These are phyloP conservation scores for Excoecaria agallocha DNA, from an alignment of 345 rosid genomes.

Conservation along the genomic window DNA sequence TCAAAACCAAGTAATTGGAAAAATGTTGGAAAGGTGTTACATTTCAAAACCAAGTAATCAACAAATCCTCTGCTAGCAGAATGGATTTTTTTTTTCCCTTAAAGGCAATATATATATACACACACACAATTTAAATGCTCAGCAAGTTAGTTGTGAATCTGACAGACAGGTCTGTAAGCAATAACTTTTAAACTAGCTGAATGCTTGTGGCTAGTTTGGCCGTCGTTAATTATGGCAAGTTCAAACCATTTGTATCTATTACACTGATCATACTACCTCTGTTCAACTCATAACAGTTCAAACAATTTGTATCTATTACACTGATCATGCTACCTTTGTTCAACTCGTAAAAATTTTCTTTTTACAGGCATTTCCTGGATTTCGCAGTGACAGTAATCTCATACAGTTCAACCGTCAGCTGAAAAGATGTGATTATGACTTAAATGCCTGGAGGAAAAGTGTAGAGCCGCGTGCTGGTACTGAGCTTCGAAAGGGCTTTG, in stretches of 20 bases:
- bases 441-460: conserved; percentile 72
- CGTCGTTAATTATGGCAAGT: not conserved
- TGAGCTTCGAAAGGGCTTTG: conserved; percentile 74
- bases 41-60: not conserved
- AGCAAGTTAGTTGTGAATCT: not conserved
- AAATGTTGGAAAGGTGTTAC: not conserved
- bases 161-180: not conserved
- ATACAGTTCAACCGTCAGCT: conserved; percentile 93
- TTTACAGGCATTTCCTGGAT: conserved; percentile 69
- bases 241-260: not conserved
- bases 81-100: not conserved
- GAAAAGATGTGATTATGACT: conserved; percentile 87
- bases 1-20: not conserved
- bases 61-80: not conserved
- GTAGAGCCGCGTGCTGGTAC: conserved; percentile 81
- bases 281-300: conserved; percentile 2
- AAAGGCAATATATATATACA: not conserved
- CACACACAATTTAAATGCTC: not conserved
- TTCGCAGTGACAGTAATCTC: conserved; percentile 77
- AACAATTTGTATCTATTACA: not conserved
- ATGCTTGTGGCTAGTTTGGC: not conserved
- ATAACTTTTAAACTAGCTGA: conserved; percentile 3
- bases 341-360: conserved; percentile 9
- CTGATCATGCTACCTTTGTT: conserved; percentile 3
- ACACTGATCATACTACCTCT: not conserved